Evolutionary conservation across 2,329 filamentous ascomycete species (phyloP), one percentile per base, ranked within the genome.

Genomic region (Boeremia lycopersici): DNA sequence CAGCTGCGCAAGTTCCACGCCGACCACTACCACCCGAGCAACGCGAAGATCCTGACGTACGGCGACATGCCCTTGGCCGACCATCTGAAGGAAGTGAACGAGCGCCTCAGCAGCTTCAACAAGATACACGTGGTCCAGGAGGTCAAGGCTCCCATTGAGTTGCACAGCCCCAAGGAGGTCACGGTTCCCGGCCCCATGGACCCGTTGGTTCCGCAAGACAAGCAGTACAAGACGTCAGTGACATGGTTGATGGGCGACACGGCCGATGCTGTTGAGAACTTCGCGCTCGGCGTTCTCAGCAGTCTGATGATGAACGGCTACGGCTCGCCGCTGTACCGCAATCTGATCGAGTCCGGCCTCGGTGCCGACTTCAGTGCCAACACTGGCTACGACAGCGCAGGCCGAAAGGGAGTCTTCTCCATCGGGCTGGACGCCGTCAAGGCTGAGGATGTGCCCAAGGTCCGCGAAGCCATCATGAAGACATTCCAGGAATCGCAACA

Each of bases 301-400:
- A 91, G 89, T 2, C 78, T 99, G 13, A 78, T 99, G 9, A 88
- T 96, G 78, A 93, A 96, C 72, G 95, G 95, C 5, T 99, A 98
- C 72, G 93, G 95, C 12, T 97, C 95, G 6, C 95, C 95, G 0
- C 77, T 99, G 51, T 98, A 98, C 74, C 88, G 88, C 57, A 90
- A 89, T 1, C 80, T 99, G 54, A 90, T 99, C 48, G 93, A 98
- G 73, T 86, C 89, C 41, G 93, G 92, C 0, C 83, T 99, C 34
- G 95, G 95, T 19, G 90, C 91, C 0, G 93, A 96, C 67, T 99
- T 92, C 79, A 96, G 91, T 47, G 91, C 95, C 3, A 99, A 99
- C 70, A 91, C 92, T 2, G 95, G 95, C 11, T 96, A 95, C 65
- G 93, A 97, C 71, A 85, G 84, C 48, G 90, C 89, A 26, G 89